These are phyloP conservation scores for Cystofilobasidium bisporidii DNA, from an alignment of 768 basidiomycete genomes.

Conservation along the genomic window DNA sequence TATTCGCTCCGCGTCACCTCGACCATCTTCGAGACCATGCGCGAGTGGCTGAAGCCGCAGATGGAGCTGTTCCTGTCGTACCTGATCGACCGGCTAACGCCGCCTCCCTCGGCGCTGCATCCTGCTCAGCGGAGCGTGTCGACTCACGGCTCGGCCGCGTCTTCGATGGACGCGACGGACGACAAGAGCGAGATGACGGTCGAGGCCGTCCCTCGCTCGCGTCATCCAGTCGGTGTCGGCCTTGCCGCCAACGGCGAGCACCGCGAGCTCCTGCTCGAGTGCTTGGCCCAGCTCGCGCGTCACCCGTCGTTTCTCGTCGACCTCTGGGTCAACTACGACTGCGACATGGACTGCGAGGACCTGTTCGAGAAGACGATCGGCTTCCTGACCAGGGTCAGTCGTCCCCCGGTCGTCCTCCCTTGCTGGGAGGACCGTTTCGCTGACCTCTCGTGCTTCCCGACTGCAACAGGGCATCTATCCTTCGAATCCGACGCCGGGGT, in stretches of 20 bases:
- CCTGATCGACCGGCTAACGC: slow-evolving; percentile 78
- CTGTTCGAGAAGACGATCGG: slow-evolving; percentile 80
- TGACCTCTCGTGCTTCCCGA: no score
- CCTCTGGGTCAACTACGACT: slow-evolving; percentile 91
- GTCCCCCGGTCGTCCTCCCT: background rate
- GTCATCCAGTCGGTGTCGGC: slow-evolving; percentile 30
- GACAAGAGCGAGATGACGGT: slow-evolving; percentile 33
- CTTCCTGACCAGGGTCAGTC: slow-evolving; percentile 64
- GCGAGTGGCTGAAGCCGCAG: slow-evolving; percentile 76
- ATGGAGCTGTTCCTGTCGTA: slow-evolving; percentile 92
- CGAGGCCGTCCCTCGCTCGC: slow-evolving; percentile 34
- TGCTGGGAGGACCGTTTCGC: no score
- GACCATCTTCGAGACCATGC: slow-evolving; percentile 79
- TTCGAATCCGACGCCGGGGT: slow-evolving; percentile 28
- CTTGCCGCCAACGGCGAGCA: slow-evolving; percentile 77
- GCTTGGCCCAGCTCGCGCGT: slow-evolving; percentile 66
- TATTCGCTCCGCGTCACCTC: slow-evolving; percentile 73
- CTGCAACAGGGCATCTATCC: slow-evolving; percentile 84
- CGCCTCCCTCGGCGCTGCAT: slow-evolving; percentile 36
- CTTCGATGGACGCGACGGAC: slow-evolving; percentile 42
- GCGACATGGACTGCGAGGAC: slow-evolving; percentile 92
- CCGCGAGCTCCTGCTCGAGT: slow-evolving; percentile 80
- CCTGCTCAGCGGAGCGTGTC: slow-evolving; percentile 31
- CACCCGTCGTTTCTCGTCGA: slow-evolving; percentile 84
- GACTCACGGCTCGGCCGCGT: slow-evolving; percentile 24